phyloP scores from a whole-genome alignment of 2,329 filamentous ascomycete genomes.

The Thermoascus crustaceus region DNA sequence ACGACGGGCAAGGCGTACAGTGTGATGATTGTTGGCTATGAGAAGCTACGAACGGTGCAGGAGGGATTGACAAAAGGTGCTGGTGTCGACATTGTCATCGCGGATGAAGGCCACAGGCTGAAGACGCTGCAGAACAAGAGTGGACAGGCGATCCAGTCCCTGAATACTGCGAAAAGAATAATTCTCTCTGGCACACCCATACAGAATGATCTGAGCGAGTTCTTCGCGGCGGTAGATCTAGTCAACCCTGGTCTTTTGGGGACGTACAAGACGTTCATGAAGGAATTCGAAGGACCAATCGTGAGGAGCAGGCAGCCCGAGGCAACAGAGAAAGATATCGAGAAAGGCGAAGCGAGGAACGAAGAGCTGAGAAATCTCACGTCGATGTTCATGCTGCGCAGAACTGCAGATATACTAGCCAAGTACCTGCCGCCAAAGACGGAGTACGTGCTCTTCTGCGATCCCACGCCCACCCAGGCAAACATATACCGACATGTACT shows the following conservation, averaged over 20 bases:
- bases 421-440: conserved; percentile 60
- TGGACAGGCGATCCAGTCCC: conserved; percentile 55
- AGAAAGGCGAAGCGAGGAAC: conserved; percentile 55
- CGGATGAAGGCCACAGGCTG: conserved; percentile 60
- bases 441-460: conserved; percentile 60
- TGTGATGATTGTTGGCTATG: conserved; percentile 67
- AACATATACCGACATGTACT: conserved; percentile 56
- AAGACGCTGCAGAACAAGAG: conserved; percentile 64
- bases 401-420: conserved; percentile 58
- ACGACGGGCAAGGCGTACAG: conserved; percentile 60
- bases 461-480: conserved; percentile 52
- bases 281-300: conserved; percentile 57
- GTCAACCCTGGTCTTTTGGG: conserved; percentile 60
- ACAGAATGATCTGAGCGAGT: conserved; percentile 60
- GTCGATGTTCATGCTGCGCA: conserved; percentile 56
- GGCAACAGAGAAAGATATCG: conserved; percentile 52
- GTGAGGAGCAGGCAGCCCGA: conserved; percentile 56
- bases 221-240: conserved; percentile 60
- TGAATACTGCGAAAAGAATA: conserved; percentile 53
- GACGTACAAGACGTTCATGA: conserved; percentile 54
- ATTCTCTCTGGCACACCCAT: conserved; percentile 61
- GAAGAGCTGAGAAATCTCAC: conserved; percentile 55
- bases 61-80: conserved; percentile 55
- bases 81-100: conserved; percentile 61
- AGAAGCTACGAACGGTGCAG: conserved; percentile 58